A percentile compares a stretch with the other conserved stretches of the same genome.
Evolutionary conservation across 345 rosid genomes (phyloP).

Genomic region (Boechera retrofracta): DNA sequence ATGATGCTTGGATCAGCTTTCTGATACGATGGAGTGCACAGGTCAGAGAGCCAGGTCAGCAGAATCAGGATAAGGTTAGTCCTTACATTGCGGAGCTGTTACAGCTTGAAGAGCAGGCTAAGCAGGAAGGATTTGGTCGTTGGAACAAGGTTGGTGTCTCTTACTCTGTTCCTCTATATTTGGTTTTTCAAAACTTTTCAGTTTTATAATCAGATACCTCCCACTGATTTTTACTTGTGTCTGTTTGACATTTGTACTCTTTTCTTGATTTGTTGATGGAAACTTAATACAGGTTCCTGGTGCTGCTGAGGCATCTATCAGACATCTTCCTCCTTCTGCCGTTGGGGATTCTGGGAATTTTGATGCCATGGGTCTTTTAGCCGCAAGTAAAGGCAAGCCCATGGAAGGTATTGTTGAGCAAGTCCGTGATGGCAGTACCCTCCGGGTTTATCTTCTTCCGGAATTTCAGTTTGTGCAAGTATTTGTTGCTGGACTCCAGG

Average conservation of each 20-base stretch:
- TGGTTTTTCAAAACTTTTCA: background rate
- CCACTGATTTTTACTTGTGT: constrained; percentile 12
- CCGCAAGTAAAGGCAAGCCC: constrained; percentile 82
- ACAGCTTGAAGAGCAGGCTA: constrained; percentile 77
- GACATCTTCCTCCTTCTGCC: constrained; percentile 93
- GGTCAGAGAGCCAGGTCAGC: constrained; percentile 89
- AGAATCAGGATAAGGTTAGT: constrained; percentile 90
- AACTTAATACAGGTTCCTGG: constrained; percentile 65
- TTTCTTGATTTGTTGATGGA: constrained; percentile 16
- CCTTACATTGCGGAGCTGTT: constrained; percentile 73
- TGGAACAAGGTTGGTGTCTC: constrained; percentile 79
- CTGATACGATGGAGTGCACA: constrained; percentile 40
- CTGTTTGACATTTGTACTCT: constrained; percentile 6
- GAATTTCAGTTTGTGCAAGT: constrained; percentile 96
- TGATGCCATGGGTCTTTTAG: constrained; percentile 83
- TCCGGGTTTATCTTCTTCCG: constrained; percentile 94
- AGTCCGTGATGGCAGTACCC: constrained; percentile 92
- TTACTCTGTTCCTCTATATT: background rate
- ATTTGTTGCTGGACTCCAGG: constrained; percentile 98
- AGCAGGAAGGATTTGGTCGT: constrained; percentile 75
- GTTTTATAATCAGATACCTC: constrained; percentile 18
- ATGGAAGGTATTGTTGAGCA: constrained; percentile 95
- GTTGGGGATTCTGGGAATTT: constrained; percentile 82
- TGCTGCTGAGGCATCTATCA: constrained; percentile 79
- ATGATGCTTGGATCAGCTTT: constrained; percentile 25